Evolutionary conservation across 2,329 filamentous ascomycete species (phyloP).

Genomic region (Sporothrix euskadiensis): DNA sequence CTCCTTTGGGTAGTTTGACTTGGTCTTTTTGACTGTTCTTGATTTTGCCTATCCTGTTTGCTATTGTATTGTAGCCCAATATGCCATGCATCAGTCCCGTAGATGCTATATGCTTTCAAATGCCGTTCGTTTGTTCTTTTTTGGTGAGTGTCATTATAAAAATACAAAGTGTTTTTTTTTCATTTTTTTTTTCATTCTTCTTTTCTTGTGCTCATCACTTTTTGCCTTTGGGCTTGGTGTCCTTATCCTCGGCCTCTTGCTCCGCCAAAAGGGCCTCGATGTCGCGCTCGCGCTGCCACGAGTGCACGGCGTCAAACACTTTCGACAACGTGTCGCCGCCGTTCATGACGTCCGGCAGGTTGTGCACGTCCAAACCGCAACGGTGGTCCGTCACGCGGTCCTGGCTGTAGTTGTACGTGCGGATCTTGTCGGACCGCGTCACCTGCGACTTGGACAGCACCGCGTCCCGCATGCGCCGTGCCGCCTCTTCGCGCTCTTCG

Average conservation of each 20-base stretch:
- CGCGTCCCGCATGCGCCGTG: slow-evolving; percentile 70
- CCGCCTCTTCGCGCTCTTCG: slow-evolving; percentile 80
- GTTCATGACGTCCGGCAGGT: slow-evolving; percentile 75
- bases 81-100: not conserved
- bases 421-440: slow-evolving; percentile 88
- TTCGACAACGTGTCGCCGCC: slow-evolving; percentile 70
- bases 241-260: slow-evolving; percentile 51
- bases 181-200: not conserved
- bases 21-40: not conserved
- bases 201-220: slow-evolving; percentile 26
- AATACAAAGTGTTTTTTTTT: not conserved
- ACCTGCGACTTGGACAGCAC: slow-evolving; percentile 79
- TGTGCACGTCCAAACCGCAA: slow-evolving; percentile 75
- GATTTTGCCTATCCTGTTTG: not conserved
- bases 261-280: slow-evolving; percentile 68
- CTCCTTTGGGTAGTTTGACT: not conserved
- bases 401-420: slow-evolving; percentile 80
- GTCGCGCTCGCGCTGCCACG: slow-evolving; percentile 74
- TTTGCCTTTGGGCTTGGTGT: slow-evolving; percentile 30
- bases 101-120: slow-evolving; percentile 1
- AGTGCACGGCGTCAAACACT: slow-evolving; percentile 74
- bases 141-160: not conserved
- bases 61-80: not conserved
- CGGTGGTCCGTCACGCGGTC: slow-evolving; percentile 87
- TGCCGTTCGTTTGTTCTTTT: not conserved